These are phyloP conservation scores for Boletus sp. DNA, from an alignment of 768 basidiomycete genomes.

Conservation along the genomic window DNA sequence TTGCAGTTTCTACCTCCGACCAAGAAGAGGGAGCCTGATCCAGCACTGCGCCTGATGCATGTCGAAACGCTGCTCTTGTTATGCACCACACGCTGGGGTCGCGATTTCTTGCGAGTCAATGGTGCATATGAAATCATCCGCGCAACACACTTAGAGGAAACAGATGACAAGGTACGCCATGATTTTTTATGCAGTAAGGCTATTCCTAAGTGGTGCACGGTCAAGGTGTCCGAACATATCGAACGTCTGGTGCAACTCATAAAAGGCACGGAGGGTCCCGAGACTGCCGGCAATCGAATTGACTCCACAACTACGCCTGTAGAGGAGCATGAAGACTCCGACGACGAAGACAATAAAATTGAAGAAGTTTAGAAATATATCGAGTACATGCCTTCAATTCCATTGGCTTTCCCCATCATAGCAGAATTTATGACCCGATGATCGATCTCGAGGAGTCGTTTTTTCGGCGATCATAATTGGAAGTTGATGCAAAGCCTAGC, in stretches of 20 bases:
- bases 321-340: slow-evolving; percentile 32
- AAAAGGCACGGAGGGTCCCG: slow-evolving; percentile 68
- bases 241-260: slow-evolving; percentile 87
- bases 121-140: slow-evolving; percentile 89
- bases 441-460: not conserved
- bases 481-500: not conserved
- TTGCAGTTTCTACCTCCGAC: slow-evolving; percentile 86
- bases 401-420: slow-evolving; percentile 2
- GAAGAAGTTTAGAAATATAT: slow-evolving; percentile 60
- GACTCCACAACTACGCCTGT: slow-evolving; percentile 21
- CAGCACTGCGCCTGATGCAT: slow-evolving; percentile 72
- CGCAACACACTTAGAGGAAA: slow-evolving; percentile 74
- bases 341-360: slow-evolving; percentile 72
- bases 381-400: slow-evolving; percentile 13
- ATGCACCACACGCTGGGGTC: slow-evolving; percentile 86
- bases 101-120: slow-evolving; percentile 72
- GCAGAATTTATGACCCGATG: not conserved
- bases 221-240: slow-evolving; percentile 80
- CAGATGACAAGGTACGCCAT: slow-evolving; percentile 64
- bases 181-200: not conserved
- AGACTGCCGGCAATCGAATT: slow-evolving; percentile 40
- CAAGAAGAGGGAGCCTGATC: slow-evolving; percentile 81
- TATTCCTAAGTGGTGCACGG: not conserved
- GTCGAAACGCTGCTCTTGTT: slow-evolving; percentile 89
- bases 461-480: not conserved